Evolutionary conservation across 495 filamentous ascomycete genomes (phyloP).

Genomic region (Neurospora sp.): DNA sequence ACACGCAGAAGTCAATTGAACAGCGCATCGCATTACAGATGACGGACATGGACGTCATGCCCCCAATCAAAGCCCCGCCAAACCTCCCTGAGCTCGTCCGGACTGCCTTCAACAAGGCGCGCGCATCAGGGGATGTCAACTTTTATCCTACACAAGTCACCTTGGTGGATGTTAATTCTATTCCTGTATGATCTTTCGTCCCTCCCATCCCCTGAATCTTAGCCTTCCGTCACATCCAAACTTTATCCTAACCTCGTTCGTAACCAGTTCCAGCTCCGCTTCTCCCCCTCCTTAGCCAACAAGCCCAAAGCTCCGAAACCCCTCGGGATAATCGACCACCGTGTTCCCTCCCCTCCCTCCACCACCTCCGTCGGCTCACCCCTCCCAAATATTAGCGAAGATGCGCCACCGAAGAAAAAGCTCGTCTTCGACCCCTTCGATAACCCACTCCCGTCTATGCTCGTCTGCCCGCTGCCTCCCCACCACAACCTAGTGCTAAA

Average conservation of each 20-base stretch:
- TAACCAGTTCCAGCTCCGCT: slow-evolving; percentile 59
- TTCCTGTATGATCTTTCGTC: slow-evolving; percentile 32
- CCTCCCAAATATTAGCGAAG: too few species aligned
- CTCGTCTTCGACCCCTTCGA: slow-evolving; percentile 55
- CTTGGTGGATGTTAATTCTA: slow-evolving; percentile 40
- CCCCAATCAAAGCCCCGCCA: slow-evolving; percentile 9
- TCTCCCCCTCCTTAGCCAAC: slow-evolving; percentile 62
- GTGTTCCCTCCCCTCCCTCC: slow-evolving; percentile 9
- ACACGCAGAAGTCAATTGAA: background rate
- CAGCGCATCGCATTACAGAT: slow-evolving; percentile 6
- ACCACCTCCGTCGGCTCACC: background rate
- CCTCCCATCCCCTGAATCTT: background rate
- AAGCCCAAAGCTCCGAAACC: slow-evolving; percentile 49
- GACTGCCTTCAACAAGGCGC: slow-evolving; percentile 42
- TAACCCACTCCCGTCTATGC: slow-evolving; percentile 50
- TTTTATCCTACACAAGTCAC: slow-evolving; percentile 52
- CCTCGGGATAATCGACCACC: slow-evolving; percentile 17
- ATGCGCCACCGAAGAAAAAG: background rate
- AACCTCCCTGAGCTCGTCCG: slow-evolving; percentile 46
- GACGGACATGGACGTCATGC: background rate
- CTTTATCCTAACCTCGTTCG: background rate
- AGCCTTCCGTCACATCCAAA: background rate
- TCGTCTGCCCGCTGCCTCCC: slow-evolving; percentile 47
- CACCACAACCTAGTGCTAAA: slow-evolving; percentile 64
- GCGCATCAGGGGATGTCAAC: slow-evolving; percentile 40